Evolutionary conservation across 148 eudicot species (phyloP).

Genomic region (Rhododendron molle): DNA sequence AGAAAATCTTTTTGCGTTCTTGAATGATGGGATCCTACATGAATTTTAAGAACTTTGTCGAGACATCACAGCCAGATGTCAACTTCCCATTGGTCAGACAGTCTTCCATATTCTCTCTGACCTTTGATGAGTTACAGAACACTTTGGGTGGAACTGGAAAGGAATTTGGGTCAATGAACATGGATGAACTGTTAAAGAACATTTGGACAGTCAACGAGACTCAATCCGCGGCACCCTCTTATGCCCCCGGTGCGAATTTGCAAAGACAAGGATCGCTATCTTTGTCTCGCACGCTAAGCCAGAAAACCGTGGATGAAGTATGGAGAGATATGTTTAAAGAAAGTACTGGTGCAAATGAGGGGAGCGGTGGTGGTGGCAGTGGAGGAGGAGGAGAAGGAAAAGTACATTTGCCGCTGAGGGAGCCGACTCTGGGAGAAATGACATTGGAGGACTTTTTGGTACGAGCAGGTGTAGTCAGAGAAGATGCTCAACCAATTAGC

Average conservation of each 20-base stretch:
- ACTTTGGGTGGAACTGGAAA: constrained; percentile 26
- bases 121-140: constrained; percentile 50
- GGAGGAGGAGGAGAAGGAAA: not conserved
- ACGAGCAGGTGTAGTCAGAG: constrained; percentile 49
- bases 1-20: not conserved
- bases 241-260: constrained; percentile 27
- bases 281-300: constrained; percentile 47
- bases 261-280: constrained; percentile 48
- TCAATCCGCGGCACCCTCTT: constrained; percentile 24
- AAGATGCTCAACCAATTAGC: constrained; percentile 25
- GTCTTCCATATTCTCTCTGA: constrained; percentile 45
- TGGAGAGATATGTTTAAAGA: constrained; percentile 34
- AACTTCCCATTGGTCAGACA: constrained; percentile 34
- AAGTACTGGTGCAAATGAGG: constrained; percentile 16
- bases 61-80: constrained; percentile 19
- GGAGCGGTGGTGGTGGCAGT: not conserved
- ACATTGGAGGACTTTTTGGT: constrained; percentile 48
- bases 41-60: constrained; percentile 39
- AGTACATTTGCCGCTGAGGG: constrained; percentile 24
- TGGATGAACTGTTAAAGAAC: constrained; percentile 51
- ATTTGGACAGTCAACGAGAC: constrained; percentile 50
- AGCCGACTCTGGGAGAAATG: constrained; percentile 43
- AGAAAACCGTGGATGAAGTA: constrained; percentile 59
- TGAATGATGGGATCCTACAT: constrained; percentile 36
- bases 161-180: constrained; percentile 60